Evolutionary conservation across 306 rosid genomes (phyloP).

Genomic region (Potentilla sterilis): DNA sequence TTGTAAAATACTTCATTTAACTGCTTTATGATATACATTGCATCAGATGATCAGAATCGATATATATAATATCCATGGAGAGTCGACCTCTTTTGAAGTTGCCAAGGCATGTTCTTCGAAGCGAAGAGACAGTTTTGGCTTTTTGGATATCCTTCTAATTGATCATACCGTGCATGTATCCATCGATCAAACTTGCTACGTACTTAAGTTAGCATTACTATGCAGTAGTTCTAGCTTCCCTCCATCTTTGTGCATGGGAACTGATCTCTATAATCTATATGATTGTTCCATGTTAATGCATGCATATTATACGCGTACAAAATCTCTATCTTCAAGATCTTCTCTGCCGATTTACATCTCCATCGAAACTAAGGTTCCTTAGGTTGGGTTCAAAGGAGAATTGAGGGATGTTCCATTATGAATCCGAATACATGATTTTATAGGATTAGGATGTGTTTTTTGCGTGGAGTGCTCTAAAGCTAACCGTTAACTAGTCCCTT

Average conservation of each 20-base stretch:
- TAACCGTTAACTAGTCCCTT: neutral
- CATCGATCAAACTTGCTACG: neutral
- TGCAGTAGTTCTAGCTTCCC: neutral
- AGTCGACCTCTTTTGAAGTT: neutral
- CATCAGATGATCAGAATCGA: slow-evolving; percentile 26
- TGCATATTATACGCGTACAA: neutral
- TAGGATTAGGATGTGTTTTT: neutral
- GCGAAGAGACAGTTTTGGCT: slow-evolving; percentile 5
- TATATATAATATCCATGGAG: neutral
- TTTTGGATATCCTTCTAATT: neutral
- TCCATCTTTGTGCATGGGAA: slow-evolving; percentile 9
- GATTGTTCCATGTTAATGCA: neutral
- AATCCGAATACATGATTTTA: neutral
- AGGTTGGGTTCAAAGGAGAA: neutral
- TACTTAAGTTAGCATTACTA: neutral
- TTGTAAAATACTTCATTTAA: slow-evolving; percentile 27
- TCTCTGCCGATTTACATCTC: neutral
- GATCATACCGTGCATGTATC: neutral
- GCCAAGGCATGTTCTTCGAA: slow-evolving; percentile 25
- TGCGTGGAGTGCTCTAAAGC: neutral
- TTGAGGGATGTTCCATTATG: neutral
- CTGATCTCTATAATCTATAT: neutral
- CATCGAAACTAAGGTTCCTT: neutral
- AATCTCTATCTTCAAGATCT: neutral
- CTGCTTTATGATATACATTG: slow-evolving; percentile 34